Evolutionary conservation across 306 rosid species (phyloP).

Genomic region (Lagenaria siceraria): DNA sequence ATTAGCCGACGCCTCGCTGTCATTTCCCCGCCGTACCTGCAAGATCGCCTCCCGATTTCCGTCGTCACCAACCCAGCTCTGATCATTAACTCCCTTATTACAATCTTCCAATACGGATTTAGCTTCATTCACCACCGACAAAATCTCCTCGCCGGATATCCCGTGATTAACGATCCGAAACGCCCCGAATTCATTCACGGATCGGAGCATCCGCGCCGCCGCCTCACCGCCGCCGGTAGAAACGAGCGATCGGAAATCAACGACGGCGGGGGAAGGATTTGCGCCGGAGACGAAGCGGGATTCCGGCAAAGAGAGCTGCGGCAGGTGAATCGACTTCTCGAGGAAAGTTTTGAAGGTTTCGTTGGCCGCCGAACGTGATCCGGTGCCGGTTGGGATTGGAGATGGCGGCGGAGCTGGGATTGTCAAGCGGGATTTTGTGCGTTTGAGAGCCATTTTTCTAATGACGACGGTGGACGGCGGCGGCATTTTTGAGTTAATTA

Average conservation of each 20-base stretch:
- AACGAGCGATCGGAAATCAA: conserved; percentile 35
- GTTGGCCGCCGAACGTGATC: conserved; percentile 56
- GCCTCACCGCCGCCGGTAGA: neutral
- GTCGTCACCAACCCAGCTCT: conserved; percentile 1
- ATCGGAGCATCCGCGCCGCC: conserved; percentile 16
- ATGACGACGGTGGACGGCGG: neutral
- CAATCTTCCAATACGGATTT: conserved; percentile 14
- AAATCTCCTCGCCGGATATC: conserved; percentile 31
- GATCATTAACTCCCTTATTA: neutral
- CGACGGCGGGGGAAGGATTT: conserved; percentile 18
- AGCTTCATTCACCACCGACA: conserved; percentile 26
- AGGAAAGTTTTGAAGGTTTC: conserved; percentile 41
- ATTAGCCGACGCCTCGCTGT: conserved; percentile 14
- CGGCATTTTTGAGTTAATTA: neutral
- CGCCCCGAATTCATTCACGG: conserved; percentile 40
- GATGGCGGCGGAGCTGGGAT: conserved; percentile 45
- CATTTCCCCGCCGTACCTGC: conserved; percentile 23
- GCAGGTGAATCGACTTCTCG: conserved; percentile 31
- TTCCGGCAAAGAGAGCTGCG: conserved; percentile 38
- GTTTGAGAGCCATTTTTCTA: conserved; percentile 21
- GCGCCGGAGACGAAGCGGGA: neutral
- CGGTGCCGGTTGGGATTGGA: conserved; percentile 64
- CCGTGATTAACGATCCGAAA: conserved; percentile 51
- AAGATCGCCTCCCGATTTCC: conserved; percentile 27
- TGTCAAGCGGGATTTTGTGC: conserved; percentile 11